Conservation (phyloP, 768 basidiomycete species). For the Neoboletus magnificus region DNA sequence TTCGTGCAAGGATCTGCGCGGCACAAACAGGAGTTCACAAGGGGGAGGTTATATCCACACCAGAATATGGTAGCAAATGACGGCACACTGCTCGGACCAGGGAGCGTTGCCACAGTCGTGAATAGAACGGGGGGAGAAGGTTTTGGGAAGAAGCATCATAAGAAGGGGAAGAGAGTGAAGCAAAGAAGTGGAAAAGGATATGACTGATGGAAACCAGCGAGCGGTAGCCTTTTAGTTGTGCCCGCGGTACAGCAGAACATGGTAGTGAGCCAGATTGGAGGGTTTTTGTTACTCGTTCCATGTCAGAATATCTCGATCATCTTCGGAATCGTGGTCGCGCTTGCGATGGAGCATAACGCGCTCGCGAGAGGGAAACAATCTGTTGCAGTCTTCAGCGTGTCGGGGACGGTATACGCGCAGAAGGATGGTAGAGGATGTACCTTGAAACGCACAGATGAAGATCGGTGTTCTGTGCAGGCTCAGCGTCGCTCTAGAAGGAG, state of each 20-base stretch:
- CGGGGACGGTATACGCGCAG: background rate
- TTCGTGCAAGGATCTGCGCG: conserved; percentile 60
- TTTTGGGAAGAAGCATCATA: conserved; percentile 78
- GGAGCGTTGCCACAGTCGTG: conserved; percentile 41
- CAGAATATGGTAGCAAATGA: conserved; percentile 78
- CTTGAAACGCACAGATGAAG: conserved; percentile 69
- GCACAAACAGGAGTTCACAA: conserved; percentile 57
- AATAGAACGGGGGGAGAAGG: conserved; percentile 34
- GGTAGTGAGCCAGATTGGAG: background rate
- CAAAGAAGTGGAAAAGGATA: conserved; percentile 93
- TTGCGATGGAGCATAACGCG: conserved; percentile 68
- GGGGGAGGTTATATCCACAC: conserved; percentile 73
- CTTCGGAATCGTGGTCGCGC: conserved; percentile 63
- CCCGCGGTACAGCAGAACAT: background rate
- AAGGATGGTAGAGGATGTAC: conserved; percentile 30
- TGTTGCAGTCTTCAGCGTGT: conserved; percentile 52
- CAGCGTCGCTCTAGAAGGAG: conserved; percentile 1
- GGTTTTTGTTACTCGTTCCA: conserved; percentile 56
- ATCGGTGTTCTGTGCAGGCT: conserved; percentile 59
- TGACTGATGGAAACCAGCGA: conserved; percentile 42
- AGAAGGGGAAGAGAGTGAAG: conserved; percentile 76
- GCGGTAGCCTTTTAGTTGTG: background rate
- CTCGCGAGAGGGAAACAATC: conserved; percentile 69
- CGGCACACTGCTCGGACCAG: conserved; percentile 57
- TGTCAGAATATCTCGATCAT: conserved; percentile 56